phyloP scores from a whole-genome alignment of 2,329 filamentous ascomycete genomes.

The Aspergillus sp. region DNA sequence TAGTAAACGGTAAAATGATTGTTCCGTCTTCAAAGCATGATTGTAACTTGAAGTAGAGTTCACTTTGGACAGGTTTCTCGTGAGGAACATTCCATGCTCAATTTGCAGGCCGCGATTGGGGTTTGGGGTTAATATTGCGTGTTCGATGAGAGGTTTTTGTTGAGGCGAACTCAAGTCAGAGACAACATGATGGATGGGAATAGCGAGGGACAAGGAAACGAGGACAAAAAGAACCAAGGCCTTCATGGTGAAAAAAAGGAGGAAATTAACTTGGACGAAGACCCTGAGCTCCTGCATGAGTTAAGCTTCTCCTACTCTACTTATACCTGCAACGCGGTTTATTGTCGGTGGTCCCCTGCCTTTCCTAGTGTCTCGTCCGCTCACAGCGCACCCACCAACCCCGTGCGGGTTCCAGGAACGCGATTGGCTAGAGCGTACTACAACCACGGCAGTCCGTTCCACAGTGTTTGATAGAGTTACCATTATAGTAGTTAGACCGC shows the following conservation, averaged over 20 bases:
- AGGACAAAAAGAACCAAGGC: background rate
- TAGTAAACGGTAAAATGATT: constrained; percentile 3
- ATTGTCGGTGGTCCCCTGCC: background rate
- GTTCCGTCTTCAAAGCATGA: constrained; percentile 5
- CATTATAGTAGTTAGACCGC: no score
- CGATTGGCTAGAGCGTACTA: constrained; percentile 12
- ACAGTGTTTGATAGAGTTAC: no score
- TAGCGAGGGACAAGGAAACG: constrained; percentile 4
- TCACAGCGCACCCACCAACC: background rate
- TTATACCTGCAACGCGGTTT: background rate
- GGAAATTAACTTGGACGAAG: background rate
- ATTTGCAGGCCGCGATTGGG: background rate
- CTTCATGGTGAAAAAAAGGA: constrained; percentile 2
- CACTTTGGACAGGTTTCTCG: background rate
- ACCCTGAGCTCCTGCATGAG: constrained; percentile 1
- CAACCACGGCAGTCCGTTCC: no score
- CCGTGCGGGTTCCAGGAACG: constrained; percentile 13
- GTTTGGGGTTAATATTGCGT: background rate
- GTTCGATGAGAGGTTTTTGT: background rate
- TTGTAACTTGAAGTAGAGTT: constrained; percentile 1
- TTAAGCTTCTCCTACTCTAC: constrained; percentile 3
- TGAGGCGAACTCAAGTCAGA: background rate
- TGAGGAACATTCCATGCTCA: constrained; percentile 6
- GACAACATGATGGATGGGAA: background rate
- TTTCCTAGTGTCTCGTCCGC: background rate